Percentiles rank a stretch among this genome's conserved stretches.
Conservation (phyloP, 1,139 yeast genomes). For the Nadsonia commutata region DNA sequence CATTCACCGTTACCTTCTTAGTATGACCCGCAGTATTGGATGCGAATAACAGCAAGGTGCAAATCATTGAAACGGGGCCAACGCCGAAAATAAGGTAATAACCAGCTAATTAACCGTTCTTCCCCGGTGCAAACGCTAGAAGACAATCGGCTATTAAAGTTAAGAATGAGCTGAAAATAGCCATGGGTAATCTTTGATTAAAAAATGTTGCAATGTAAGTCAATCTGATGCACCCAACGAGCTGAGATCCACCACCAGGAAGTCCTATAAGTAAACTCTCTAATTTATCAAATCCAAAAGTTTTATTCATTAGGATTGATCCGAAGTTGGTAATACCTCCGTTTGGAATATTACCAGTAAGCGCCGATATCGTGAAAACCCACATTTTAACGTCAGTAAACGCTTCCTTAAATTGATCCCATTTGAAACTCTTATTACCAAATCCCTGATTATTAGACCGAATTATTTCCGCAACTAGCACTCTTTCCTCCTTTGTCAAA, state of each 20-base stretch:
- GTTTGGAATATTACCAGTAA: constrained; percentile 13
- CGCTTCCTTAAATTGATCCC: constrained; percentile 32
- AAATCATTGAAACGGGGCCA: constrained; percentile 31
- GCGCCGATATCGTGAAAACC: constrained; percentile 22
- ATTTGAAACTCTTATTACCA: constrained; percentile 35
- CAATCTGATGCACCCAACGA: constrained; percentile 8
- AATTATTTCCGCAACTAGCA: constrained; percentile 39
- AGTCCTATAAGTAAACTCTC: constrained; percentile 12
- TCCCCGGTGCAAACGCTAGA: constrained; percentile 7
- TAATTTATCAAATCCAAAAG: constrained; percentile 11
- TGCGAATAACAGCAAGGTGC: constrained; percentile 29
- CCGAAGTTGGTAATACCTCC: constrained; percentile 16
- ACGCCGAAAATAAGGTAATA: constrained; percentile 12
- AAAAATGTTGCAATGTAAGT: constrained; percentile 9
- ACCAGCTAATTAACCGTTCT: constrained; percentile 13
- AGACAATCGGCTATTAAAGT: constrained; percentile 12
- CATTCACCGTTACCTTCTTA: constrained; percentile 31
- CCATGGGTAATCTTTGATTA: constrained; percentile 6
- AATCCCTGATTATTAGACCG: constrained; percentile 30
- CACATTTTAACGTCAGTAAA: constrained; percentile 29
- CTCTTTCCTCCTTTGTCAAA: constrained; percentile 32
- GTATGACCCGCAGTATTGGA: constrained; percentile 43
- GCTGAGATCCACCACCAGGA: constrained; percentile 12
- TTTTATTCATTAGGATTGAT: constrained; percentile 8
- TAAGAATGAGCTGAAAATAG: constrained; percentile 8